These are phyloP conservation scores for Papiliotrema flavescens DNA, from an alignment of 1,284 basidiomycete species.

Conservation along the genomic window DNA sequence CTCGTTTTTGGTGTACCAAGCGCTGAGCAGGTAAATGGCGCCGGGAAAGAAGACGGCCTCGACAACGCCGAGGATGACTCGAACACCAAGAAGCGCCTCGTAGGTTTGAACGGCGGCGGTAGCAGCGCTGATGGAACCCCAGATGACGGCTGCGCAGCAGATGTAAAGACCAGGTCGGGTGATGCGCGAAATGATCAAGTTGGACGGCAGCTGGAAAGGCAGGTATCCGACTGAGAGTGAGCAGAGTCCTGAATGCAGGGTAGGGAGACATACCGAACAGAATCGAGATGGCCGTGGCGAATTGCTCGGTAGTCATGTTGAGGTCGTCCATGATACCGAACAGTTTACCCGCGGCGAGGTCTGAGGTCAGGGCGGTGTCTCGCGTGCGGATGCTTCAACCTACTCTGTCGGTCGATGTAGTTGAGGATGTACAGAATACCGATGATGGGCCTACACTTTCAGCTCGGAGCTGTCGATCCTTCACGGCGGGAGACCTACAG, in stretches of 20 bases:
- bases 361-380: too few relatives aligned
- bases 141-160: slow-evolving; percentile 18
- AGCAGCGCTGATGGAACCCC: slow-evolving; percentile 37
- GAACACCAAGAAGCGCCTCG: slow-evolving; percentile 16
- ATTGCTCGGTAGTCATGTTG: slow-evolving; percentile 27
- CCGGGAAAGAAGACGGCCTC: slow-evolving; percentile 37
- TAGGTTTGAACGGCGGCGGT: slow-evolving; percentile 36
- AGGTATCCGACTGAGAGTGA: slow-evolving; percentile 30
- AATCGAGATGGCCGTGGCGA: slow-evolving; percentile 41
- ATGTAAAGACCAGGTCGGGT: slow-evolving; percentile 31
- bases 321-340: slow-evolving; percentile 26
- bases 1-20: slow-evolving; percentile 40
- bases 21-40: slow-evolving; percentile 28
- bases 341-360: slow-evolving; percentile 22
- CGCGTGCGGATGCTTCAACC: too few relatives aligned
- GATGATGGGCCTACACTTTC: too few relatives aligned
- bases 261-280: slow-evolving; percentile 30
- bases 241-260: not conserved
- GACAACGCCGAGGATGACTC: slow-evolving; percentile 37
- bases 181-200: slow-evolving; percentile 32
- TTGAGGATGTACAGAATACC: too few relatives aligned
- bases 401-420: too few relatives aligned
- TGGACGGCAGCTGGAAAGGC: slow-evolving; percentile 43
- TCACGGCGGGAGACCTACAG: too few relatives aligned
- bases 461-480: too few relatives aligned